These are phyloP conservation scores for Umbilicaria muhlenbergii DNA, from an alignment of 495 filamentous ascomycete species.

Conservation along the genomic window DNA sequence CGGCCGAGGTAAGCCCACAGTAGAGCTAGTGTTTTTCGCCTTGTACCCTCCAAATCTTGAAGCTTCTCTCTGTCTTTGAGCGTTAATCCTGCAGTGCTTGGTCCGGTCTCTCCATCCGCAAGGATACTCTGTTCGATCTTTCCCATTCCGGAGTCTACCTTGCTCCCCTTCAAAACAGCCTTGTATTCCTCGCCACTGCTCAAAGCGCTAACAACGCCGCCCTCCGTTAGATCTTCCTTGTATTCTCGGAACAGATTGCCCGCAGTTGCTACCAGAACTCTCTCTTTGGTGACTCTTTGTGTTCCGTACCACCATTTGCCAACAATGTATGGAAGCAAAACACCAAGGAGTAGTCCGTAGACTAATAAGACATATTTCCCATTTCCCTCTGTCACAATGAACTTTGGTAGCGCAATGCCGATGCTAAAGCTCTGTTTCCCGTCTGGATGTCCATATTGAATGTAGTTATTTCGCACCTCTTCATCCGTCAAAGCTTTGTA, in stretches of 20 bases:
- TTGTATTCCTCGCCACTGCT: constrained; percentile 74
- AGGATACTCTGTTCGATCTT: constrained; percentile 70
- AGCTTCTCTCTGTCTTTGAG: constrained; percentile 57
- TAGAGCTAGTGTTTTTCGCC: constrained; percentile 74
- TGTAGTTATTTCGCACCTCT: constrained; percentile 89
- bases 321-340: constrained; percentile 82
- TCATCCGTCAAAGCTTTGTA: constrained; percentile 96
- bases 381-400: constrained; percentile 83
- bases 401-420: constrained; percentile 87
- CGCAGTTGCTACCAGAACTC: constrained; percentile 77
- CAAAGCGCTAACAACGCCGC: constrained; percentile 62
- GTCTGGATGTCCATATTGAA: constrained; percentile 90
- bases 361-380: constrained; percentile 89
- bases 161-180: constrained; percentile 52
- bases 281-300: constrained; percentile 78
- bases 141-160: constrained; percentile 55
- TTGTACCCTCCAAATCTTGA: constrained; percentile 49
- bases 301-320: constrained; percentile 98
- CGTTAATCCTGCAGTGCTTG: constrained; percentile 39
- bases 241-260: constrained; percentile 89
- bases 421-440: constrained; percentile 97
- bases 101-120: constrained; percentile 33
- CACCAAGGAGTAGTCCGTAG: constrained; percentile 73
- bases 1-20: constrained; percentile 92
- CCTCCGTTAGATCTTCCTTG: constrained; percentile 63